Evolutionary conservation across 805 yeast species (phyloP), one percentile per base, ranked within the genome.

Genomic region (Saturnispora kantuleensis): DNA sequence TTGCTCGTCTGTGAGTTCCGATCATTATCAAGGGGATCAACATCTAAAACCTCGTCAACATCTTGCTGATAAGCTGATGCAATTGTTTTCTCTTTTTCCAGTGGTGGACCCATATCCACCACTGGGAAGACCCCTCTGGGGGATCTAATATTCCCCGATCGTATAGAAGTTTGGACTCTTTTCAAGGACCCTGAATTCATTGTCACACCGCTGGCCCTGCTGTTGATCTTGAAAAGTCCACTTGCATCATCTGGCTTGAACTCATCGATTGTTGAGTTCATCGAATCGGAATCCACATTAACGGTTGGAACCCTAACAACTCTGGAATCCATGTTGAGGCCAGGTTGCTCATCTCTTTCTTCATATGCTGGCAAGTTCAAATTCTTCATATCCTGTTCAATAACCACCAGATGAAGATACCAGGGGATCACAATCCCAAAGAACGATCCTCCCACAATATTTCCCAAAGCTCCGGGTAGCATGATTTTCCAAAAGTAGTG

Each of bases 81-180:
- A 44, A 83, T 77, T 0, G 80, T 67, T 38, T 63, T 64, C 52
- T 83, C 89, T 44, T 73, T 64, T 26, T 60, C 62, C 35, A 74
- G 58, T 3, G 90, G 83, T 10, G 67, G 69, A 1, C 85, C 88
- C 90, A 84, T 82, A 1, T 85, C 90, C 52, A 69, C 68, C 2
- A 84, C 89, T 0, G 94, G 93, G 62, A 83, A 84, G 1, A 83
- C 88, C 48, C 86, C 86, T 21, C 75, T 75, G 3, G 90, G 94
- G 1, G 88, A 80, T 50, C 75, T 62, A 5, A 62, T 43, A 31
- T 17, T 21, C 10, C 38, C 26, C n/a, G 34, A 37, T 32, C 52
- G 26, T 28, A 40, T 16, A 11, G 44, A 21, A 7, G 45, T 33
- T 32, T 41, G 26, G 13, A 37, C 29, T 36, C 42, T 31, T 10